A percentile compares a stretch with the other conserved stretches of the same genome.
Conservation (phyloP, 2,329 filamentous ascomycete genomes). For the Zymoseptoria pseudotritici region DNA sequence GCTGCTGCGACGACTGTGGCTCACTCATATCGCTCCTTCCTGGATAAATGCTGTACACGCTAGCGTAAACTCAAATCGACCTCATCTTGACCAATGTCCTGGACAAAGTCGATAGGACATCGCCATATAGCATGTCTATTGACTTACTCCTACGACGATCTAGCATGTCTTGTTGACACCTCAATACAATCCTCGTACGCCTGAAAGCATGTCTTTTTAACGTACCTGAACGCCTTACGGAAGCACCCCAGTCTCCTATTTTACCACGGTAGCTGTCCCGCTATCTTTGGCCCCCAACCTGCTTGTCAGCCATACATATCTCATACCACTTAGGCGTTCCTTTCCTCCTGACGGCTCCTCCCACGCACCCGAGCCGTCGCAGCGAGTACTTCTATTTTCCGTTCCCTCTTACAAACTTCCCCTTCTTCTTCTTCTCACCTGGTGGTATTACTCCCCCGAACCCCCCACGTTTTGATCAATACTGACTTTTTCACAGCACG, state of each 20-base stretch:
- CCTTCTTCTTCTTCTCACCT: background rate
- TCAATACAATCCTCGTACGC: too few species aligned
- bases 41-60: background rate
- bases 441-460: background rate
- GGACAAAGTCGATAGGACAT: too few species aligned
- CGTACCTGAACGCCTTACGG: too few species aligned
- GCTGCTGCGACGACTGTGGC: too few species aligned
- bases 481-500: conserved; percentile 40
- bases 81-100: background rate
- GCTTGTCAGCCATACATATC: background rate
- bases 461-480: background rate
- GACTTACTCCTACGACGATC: too few species aligned
- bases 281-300: too few species aligned
- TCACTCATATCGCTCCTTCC: too few species aligned
- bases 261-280: too few species aligned
- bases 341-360: background rate
- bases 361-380: background rate
- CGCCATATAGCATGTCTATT: too few species aligned
- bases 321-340: background rate
- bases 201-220: too few species aligned
- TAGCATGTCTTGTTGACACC: too few species aligned
- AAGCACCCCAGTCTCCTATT: too few species aligned
- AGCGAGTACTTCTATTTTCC: background rate
- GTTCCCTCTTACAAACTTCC: background rate
- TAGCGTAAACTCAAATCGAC: background rate